These are phyloP conservation scores for Naegleria lovaniensis DNA, from an alignment of 208 protist genomes.

Conservation along the genomic window DNA sequence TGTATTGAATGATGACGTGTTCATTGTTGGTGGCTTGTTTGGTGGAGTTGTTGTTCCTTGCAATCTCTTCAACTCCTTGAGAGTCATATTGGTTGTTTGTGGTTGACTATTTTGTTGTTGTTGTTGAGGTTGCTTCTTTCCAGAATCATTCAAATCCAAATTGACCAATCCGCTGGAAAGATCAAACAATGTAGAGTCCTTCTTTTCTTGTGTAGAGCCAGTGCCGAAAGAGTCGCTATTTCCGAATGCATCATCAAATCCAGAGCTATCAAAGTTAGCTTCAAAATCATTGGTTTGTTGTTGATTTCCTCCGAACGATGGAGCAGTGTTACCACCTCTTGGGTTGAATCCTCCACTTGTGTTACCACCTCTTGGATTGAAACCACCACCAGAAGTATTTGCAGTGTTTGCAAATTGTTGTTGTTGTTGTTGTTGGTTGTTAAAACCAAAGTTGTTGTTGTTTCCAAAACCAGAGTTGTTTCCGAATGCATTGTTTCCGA, in stretches of 20 bases:
- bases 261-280: constrained; percentile 2
- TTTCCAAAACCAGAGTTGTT: neutral
- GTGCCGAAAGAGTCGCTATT: no score
- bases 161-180: neutral
- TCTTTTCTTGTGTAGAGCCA: neutral
- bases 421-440: neutral
- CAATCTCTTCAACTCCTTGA: neutral
- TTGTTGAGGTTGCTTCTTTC: neutral
- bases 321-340: neutral
- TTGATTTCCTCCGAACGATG: neutral
- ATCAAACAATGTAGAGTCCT: neutral
- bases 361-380: neutral
- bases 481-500: neutral
- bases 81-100: neutral
- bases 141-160: neutral
- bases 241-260: constrained; percentile 1
- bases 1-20: neutral
- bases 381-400: neutral
- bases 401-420: neutral
- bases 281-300: constrained; percentile 21
- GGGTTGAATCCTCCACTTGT: neutral
- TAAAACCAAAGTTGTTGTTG: neutral
- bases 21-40: neutral
- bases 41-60: neutral
- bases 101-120: neutral